A percentile compares a stretch with the other conserved stretches of the same genome.
Evolutionary conservation across 495 filamentous ascomycete species (phyloP).

Genomic region (Cryomyces minteri): DNA sequence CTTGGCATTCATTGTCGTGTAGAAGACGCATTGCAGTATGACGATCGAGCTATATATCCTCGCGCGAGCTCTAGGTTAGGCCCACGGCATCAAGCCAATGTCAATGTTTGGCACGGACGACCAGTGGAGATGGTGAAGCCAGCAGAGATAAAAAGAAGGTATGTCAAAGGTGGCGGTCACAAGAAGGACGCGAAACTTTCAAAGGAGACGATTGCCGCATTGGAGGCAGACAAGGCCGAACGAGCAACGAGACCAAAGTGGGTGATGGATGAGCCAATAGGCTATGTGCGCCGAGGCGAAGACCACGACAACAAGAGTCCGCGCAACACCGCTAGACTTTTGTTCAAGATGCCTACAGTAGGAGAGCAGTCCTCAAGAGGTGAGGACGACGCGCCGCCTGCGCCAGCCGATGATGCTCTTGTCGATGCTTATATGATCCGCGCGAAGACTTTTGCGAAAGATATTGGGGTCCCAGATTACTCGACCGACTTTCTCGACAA

Average conservation of each 20-base stretch:
- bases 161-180: slow-evolving; percentile 37
- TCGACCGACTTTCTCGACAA: slow-evolving; percentile 84
- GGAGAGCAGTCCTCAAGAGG: slow-evolving; percentile 31
- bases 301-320: slow-evolving; percentile 42
- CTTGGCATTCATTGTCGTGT: slow-evolving; percentile 89
- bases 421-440: slow-evolving; percentile 60
- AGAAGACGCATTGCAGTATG: slow-evolving; percentile 92
- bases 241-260: slow-evolving; percentile 73
- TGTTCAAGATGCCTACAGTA: slow-evolving; percentile 40
- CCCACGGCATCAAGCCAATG: slow-evolving; percentile 78
- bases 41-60: slow-evolving; percentile 86
- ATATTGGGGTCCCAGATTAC: slow-evolving; percentile 44
- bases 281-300: slow-evolving; percentile 71
- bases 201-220: slow-evolving; percentile 58
- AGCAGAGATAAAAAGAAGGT: slow-evolving; percentile 64
- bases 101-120: slow-evolving; percentile 64
- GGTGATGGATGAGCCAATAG: slow-evolving; percentile 78
- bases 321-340: slow-evolving; percentile 32
- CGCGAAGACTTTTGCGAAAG: slow-evolving; percentile 39
- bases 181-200: slow-evolving; percentile 54
- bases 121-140: slow-evolving; percentile 83
- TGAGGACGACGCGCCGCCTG: slow-evolving; percentile 26
- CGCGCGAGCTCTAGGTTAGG: slow-evolving; percentile 86
- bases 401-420: slow-evolving; percentile 27
- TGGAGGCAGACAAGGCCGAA: slow-evolving; percentile 62